Evolutionary conservation across 2,329 filamentous ascomycete species (phyloP).

Genomic region (Aureobasidium sp.): DNA sequence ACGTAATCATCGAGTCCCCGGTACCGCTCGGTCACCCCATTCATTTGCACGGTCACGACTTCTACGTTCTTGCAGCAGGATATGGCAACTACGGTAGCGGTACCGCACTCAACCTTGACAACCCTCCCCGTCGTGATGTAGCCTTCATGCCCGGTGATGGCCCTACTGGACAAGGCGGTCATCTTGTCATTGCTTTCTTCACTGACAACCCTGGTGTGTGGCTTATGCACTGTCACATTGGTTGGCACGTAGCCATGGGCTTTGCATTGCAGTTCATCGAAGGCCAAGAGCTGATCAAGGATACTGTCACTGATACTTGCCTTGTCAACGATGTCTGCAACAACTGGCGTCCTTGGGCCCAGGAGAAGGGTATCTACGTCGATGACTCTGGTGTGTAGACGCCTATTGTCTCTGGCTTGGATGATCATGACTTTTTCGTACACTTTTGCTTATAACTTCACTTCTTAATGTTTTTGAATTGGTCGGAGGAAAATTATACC

Average conservation of each 20-base stretch:
- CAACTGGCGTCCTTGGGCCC: constrained; percentile 19
- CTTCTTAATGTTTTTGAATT: too few relatives aligned
- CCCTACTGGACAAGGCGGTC: constrained; percentile 17
- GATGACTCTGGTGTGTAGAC: constrained; percentile 18
- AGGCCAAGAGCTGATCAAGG: constrained; percentile 12
- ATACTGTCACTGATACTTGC: constrained; percentile 14
- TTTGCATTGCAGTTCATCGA: constrained; percentile 24
- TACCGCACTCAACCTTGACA: constrained; percentile 23
- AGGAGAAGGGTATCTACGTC: constrained; percentile 9
- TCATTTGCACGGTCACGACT: constrained; percentile 35
- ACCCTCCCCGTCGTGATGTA: constrained; percentile 26
- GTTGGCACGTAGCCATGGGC: constrained; percentile 24
- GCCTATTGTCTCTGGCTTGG: background rate
- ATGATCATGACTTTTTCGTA: too few relatives aligned
- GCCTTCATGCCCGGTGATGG: constrained; percentile 23
- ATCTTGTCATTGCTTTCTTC: constrained; percentile 25
- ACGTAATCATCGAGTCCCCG: constrained; percentile 34
- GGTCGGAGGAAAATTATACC: too few relatives aligned
- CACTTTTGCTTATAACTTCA: too few relatives aligned
- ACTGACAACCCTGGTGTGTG: constrained; percentile 28
- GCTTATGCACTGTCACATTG: constrained; percentile 23
- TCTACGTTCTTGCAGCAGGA: constrained; percentile 33
- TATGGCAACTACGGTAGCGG: constrained; percentile 24
- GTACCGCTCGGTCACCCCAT: constrained; percentile 25
- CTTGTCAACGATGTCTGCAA: constrained; percentile 18